Evolutionary conservation across 2,329 filamentous ascomycete genomes (phyloP), one percentile per base, ranked within the genome.

Genomic region (Penicillium sp.): DNA sequence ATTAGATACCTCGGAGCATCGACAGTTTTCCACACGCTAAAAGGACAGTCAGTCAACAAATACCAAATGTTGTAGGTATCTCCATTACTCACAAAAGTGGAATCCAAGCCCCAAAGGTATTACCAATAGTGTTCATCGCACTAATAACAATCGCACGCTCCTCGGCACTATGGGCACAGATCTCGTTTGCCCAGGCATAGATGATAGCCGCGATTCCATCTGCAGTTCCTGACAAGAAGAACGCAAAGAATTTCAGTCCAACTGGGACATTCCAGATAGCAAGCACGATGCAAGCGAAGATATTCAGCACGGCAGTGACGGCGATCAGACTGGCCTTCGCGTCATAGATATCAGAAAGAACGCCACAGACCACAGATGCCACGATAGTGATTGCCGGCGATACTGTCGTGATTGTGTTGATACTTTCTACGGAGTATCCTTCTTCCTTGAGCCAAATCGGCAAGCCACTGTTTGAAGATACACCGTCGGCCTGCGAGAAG

Each of bases 101-200:
- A 35, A 67, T 52, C 64, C 65, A 68, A 40, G 66, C 60, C 26
- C 65, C 66, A 56, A 67, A 67, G 1, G 65, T 62, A 61, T 67
- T 67, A 1, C 71, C 71, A 16, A 74, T 52, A 0, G 71, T 74
- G 34, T 65, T 65, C 60, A 63, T 62, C 0, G 62, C 55, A 56
- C 62, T 63, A 34, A 64, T 62, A 9, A 64, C 62, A 26, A 64
- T 38, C 7, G 62, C 62, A 19, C 62, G 55, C 42, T 65, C 62
- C 53, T 65, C 62, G 0, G 62, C 65, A 67, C 72, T 72, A 67
- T 73, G 26, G 49, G 72, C 40, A 63, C 62, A 64, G 11, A 65
- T 61, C 42, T 64, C 62, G 43, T 64, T 64, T 23, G 60, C 62
- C 62, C 62, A 65, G 3, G 61, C 58, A 40, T 59, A 63, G 7